phyloP scores from a whole-genome alignment of 2,329 filamentous ascomycete genomes.

The Triangularia setosa region DNA sequence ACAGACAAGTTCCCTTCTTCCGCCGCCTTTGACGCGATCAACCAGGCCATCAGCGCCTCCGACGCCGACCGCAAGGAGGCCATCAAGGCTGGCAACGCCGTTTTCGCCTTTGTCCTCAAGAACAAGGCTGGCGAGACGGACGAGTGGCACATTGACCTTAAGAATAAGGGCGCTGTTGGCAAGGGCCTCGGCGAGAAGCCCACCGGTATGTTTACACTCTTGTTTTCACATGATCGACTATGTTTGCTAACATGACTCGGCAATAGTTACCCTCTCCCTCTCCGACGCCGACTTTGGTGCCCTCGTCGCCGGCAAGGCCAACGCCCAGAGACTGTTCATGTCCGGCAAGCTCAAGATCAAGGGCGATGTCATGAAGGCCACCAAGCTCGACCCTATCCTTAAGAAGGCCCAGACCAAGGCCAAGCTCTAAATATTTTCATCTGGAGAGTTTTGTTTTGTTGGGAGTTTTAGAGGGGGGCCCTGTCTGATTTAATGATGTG shows the following conservation, averaged over 20 bases:
- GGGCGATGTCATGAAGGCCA: slow-evolving; percentile 98
- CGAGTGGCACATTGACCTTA: slow-evolving; percentile 94
- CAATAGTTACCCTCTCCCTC: slow-evolving; percentile 74
- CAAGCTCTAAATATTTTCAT: slow-evolving; percentile 67
- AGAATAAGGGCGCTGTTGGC: slow-evolving; percentile 78
- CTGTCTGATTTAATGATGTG: not conserved
- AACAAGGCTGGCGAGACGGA: slow-evolving; percentile 76
- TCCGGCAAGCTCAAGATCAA: slow-evolving; percentile 97
- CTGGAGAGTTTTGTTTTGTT: not conserved
- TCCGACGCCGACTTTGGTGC: slow-evolving; percentile 83
- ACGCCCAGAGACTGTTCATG: slow-evolving; percentile 96
- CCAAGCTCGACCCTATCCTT: slow-evolving; percentile 89
- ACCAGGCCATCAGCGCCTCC: slow-evolving; percentile 62
- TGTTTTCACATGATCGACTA: not conserved
- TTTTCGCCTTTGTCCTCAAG: slow-evolving; percentile 91
- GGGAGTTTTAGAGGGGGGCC: not conserved
- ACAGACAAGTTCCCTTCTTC: slow-evolving; percentile 84
- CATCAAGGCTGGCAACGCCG: slow-evolving; percentile 79
- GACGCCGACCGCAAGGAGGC: slow-evolving; percentile 74
- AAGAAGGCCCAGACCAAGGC: slow-evolving; percentile 82
- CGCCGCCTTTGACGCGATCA: slow-evolving; percentile 85
- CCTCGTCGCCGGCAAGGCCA: slow-evolving; percentile 81
- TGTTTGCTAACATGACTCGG: not conserved
- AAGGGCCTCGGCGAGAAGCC: slow-evolving; percentile 78
- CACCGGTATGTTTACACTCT: slow-evolving; percentile 57